Conservation (phyloP, 2,329 filamentous ascomycete genomes). For the Aspergillus quadricinctus region DNA sequence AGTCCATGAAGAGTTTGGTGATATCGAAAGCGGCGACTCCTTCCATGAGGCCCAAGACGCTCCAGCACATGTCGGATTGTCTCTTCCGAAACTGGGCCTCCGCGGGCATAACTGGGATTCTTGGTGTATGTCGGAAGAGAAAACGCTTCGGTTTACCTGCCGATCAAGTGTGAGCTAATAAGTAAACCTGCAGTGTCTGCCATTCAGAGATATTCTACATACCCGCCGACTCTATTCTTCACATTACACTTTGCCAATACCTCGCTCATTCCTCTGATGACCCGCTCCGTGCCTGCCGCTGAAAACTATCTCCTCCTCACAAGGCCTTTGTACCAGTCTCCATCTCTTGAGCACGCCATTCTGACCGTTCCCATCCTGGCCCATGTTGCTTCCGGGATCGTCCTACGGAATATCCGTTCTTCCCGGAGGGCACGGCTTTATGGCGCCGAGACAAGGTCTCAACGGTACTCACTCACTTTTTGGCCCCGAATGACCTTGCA, state of each 20-base stretch:
- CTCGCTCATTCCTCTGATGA: conserved; percentile 71
- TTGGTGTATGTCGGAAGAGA: conserved; percentile 57
- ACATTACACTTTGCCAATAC: conserved; percentile 76
- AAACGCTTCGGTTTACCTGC: background rate
- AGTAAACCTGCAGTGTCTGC: conserved; percentile 54
- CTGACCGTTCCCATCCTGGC: conserved; percentile 69
- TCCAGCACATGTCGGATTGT: conserved; percentile 13
- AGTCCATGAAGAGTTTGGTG: conserved; percentile 55
- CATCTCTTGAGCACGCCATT: conserved; percentile 72
- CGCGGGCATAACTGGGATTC: conserved; percentile 69
- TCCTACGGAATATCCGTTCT: conserved; percentile 69
- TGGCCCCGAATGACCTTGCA: conserved; percentile 73
- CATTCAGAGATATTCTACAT: conserved; percentile 84
- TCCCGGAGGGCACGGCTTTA: conserved; percentile 69
- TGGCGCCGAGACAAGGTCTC: conserved; percentile 60
- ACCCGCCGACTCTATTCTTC: conserved; percentile 73
- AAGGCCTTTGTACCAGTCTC: conserved; percentile 85
- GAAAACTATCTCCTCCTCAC: conserved; percentile 88
- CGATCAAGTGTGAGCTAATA: background rate
- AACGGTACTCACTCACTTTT: conserved; percentile 42
- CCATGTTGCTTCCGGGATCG: conserved; percentile 73
- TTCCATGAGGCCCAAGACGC: conserved; percentile 24
- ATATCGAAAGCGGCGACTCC: conserved; percentile 50
- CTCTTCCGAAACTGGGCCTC: conserved; percentile 46
- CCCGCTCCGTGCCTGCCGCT: conserved; percentile 66